These are phyloP conservation scores for Daldinia sp. DNA, from an alignment of 2,329 filamentous ascomycete species.

Conservation along the genomic window DNA sequence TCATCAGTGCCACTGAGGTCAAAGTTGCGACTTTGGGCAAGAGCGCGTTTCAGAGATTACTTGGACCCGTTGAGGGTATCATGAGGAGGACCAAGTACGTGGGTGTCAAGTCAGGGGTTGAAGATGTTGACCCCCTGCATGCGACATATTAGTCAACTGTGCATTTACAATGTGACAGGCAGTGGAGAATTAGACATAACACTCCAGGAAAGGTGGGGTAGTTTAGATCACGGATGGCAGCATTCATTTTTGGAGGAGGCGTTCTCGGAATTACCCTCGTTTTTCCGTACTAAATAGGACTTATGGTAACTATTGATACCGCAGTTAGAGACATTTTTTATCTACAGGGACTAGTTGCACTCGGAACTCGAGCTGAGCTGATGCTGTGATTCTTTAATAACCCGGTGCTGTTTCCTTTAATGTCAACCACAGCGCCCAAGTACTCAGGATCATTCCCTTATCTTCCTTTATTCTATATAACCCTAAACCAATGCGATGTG, in stretches of 20 bases:
- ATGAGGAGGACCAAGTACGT: slow-evolving; percentile 81
- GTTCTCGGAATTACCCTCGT: slow-evolving; percentile 43
- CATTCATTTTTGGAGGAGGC: slow-evolving; percentile 39
- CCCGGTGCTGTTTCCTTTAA: neutral
- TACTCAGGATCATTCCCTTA: neutral
- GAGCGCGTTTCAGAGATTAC: slow-evolving; percentile 89
- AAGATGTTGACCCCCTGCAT: slow-evolving; percentile 73
- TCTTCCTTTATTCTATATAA: neutral
- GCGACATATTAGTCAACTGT: slow-evolving; percentile 40
- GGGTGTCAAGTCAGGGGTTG: slow-evolving; percentile 67
- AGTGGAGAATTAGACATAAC: slow-evolving; percentile 26
- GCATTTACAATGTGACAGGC: slow-evolving; percentile 15
- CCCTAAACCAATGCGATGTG: neutral
- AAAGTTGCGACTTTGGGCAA: slow-evolving; percentile 94
- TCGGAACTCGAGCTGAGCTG: neutral
- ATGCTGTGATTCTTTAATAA: neutral
- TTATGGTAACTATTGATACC: slow-evolving; percentile 39
- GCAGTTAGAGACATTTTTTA: slow-evolving; percentile 27
- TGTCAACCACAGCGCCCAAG: neutral
- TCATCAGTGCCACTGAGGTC: slow-evolving; percentile 83
- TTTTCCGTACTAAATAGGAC: slow-evolving; percentile 34
- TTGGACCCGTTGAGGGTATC: slow-evolving; percentile 93
- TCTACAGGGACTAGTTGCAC: slow-evolving; percentile 10
- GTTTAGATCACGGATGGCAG: slow-evolving; percentile 30
- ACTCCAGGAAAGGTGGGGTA: slow-evolving; percentile 14